Percentiles rank a stretch among this genome's conserved stretches.
phyloP scores from a whole-genome alignment of 345 rosid genomes.

The Corchorus capsularis region DNA sequence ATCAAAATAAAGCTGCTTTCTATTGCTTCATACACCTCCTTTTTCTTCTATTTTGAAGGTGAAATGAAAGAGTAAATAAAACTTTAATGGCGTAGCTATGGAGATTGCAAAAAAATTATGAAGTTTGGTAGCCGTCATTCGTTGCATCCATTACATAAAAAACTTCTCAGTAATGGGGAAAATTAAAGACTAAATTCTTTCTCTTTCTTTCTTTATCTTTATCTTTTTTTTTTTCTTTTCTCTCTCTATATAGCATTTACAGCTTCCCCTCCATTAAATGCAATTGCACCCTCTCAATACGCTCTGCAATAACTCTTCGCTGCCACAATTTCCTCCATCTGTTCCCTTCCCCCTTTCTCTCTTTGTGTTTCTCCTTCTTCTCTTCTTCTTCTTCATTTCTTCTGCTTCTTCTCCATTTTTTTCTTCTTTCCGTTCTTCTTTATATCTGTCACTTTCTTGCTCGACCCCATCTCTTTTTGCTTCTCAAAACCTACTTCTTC shows the following conservation, averaged over 20 bases:
- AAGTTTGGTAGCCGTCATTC: slow-evolving; percentile 59
- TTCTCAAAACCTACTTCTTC: slow-evolving; percentile 15
- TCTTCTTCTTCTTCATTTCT: neutral
- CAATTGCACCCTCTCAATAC: slow-evolving; percentile 71
- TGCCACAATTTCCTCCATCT: slow-evolving; percentile 38
- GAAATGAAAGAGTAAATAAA: neutral
- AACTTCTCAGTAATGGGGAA: neutral
- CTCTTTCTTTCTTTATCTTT: slow-evolving; percentile 22
- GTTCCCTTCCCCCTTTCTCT: slow-evolving; percentile 13
- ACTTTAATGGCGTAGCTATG: neutral
- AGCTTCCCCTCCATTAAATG: slow-evolving; percentile 67
- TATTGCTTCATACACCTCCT: too few species aligned
- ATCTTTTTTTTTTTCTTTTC: slow-evolving; percentile 25
- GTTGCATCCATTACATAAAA: slow-evolving; percentile 26
- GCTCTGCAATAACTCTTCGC: slow-evolving; percentile 69
- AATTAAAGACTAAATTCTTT: slow-evolving; percentile 24
- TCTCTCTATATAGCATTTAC: slow-evolving; percentile 35
- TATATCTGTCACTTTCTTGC: neutral
- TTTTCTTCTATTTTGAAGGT: neutral
- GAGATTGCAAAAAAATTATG: slow-evolving; percentile 1
- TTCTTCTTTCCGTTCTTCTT: neutral
- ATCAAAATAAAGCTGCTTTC: neutral
- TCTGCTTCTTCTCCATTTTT: neutral
- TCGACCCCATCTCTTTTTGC: slow-evolving; percentile 12
- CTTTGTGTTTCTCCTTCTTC: neutral